Base-by-base conservation (phyloP, 2,329 filamentous ascomycete species). In the Trichophyton equinum region DNA sequence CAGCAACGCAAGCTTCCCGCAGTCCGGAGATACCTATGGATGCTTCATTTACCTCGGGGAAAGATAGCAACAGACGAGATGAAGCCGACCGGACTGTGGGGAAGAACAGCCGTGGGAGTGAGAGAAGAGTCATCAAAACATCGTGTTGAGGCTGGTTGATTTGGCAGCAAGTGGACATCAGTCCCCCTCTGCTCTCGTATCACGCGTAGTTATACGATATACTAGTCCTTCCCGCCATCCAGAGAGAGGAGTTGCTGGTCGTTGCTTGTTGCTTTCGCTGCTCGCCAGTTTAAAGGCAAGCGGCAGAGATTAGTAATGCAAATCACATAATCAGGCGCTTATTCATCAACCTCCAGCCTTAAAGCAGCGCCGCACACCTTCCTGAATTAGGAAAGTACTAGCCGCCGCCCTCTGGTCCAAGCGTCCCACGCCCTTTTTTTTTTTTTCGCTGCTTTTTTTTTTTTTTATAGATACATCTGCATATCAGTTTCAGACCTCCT, bases 351-450 rank as follows among this genome's bases (percentile, higher is more conserved):
- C 9, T 22, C 42, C 15, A 5, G 47, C 7, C 47, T 33, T 15
- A 55, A 55, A 55, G 18, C 49, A 36, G 49, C 49, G 49, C 3
- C 15, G 13, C 3, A 1, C 5, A 3, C 6, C 27, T 15, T 36
- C 49, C 49, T 27, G n/a, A 36, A 55, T 9, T 18, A 18, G 49
- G 30, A 33, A 55, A 33, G 49, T 55, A 27, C 27, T 36, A 2
- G 49, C 40, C 18, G 40, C 40, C 40, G 40, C 40, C 27, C 13
- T 27, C 13, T 55, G 49, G 49, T 55, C 49, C 49, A 20, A 55
- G 49, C 49, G 25, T 55, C 49, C 22, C 49, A 55, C 49, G 49
- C 49, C 49, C 49, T 55, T 55, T 55, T 55, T 49, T 49, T 55
- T 55, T 55, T 55, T 49, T 49, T 49, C 1, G 18, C 18, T 18